A percentile compares a stretch with the other conserved stretches of the same genome.
Conservation (phyloP, 129 eudicot genomes). For the Pseudognaphalium luteoalbum region DNA sequence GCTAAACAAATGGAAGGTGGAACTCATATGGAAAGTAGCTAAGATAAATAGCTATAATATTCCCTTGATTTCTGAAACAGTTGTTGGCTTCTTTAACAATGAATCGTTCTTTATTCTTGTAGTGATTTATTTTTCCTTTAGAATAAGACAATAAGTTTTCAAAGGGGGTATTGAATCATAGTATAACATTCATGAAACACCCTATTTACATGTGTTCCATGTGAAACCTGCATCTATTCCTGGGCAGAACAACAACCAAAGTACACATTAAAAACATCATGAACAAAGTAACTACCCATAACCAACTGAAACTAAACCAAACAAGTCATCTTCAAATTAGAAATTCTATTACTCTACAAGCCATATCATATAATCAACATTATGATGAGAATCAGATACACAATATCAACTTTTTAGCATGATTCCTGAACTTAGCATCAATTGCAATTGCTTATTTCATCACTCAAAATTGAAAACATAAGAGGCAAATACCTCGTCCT, state of each 20-base stretch:
- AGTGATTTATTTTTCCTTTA: too few relatives aligned
- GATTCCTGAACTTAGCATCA: not conserved
- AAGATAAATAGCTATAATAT: too few relatives aligned
- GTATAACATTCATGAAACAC: not conserved
- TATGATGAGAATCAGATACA: not conserved
- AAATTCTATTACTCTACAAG: not conserved
- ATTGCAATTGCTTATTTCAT: not conserved
- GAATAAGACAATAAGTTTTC: too few relatives aligned
- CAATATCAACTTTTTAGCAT: not conserved
- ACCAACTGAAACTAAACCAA: not conserved
- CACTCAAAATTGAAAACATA: not conserved
- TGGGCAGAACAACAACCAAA: not conserved
- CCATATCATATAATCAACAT: not conserved
- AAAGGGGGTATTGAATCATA: too few relatives aligned
- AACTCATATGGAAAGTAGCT: too few relatives aligned
- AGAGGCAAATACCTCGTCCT: not conserved
- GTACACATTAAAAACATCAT: not conserved
- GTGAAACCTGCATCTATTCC: constrained; percentile 1
- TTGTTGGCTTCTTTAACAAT: too few relatives aligned
- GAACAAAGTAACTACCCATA: not conserved
- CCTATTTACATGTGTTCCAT: not conserved
- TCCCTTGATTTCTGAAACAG: too few relatives aligned
- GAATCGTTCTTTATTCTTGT: too few relatives aligned
- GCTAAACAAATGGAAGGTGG: too few relatives aligned
- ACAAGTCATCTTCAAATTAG: not conserved